phyloP scores from a whole-genome alignment of 2,329 filamentous ascomycete genomes.

The Simplicillium aogashimaense region DNA sequence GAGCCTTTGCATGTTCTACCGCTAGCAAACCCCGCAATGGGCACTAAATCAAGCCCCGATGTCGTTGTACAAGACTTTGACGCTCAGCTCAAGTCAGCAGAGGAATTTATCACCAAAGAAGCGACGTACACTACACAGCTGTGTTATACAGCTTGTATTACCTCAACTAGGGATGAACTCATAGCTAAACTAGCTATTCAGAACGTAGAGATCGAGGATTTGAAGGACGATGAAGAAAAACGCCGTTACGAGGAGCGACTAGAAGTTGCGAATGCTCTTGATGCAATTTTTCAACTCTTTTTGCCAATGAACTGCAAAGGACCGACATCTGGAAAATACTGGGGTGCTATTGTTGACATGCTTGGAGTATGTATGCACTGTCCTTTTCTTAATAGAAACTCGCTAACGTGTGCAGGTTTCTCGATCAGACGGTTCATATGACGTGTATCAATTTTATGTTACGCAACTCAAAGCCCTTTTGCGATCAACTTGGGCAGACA shows the following conservation, averaged over 20 bases:
- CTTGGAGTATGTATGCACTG: no score
- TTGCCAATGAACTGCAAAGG: conserved; percentile 24
- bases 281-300: conserved; percentile 30
- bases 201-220: conserved; percentile 14
- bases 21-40: no score
- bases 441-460: conserved; percentile 4
- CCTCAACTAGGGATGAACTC: conserved; percentile 13
- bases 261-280: conserved; percentile 29
- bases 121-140: conserved; percentile 16
- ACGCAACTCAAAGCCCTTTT: conserved; percentile 11
- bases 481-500: conserved; percentile 13
- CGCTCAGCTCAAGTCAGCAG: conserved; percentile 14
- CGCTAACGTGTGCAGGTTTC: no score
- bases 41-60: neutral
- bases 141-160: conserved; percentile 16
- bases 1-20: no score
- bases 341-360: conserved; percentile 27
- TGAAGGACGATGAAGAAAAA: conserved; percentile 12
- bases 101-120: conserved; percentile 16
- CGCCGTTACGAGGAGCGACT: conserved; percentile 20
- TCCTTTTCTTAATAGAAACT: no score
- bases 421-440: neutral
- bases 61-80: conserved; percentile 9
- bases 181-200: conserved; percentile 12
- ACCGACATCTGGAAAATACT: conserved; percentile 29